Percentiles rank a stretch among this genome's conserved stretches.
Evolutionary conservation across 2,329 filamentous ascomycete genomes (phyloP).

Genomic region (Pseudogymnoascus sp.): DNA sequence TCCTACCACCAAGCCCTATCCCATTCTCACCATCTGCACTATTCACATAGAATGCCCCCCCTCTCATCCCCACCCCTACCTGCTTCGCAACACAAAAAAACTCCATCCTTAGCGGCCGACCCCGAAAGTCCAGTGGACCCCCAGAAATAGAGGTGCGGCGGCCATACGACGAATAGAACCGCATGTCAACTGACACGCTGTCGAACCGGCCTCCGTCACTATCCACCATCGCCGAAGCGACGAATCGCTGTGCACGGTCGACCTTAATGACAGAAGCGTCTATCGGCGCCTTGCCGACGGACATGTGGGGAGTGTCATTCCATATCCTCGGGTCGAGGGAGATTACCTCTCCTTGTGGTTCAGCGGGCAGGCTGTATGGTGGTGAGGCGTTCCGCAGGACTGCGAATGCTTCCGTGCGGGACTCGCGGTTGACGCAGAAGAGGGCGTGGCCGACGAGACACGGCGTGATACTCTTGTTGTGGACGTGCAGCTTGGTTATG

Average conservation of each 20-base stretch:
- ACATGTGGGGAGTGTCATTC: not conserved
- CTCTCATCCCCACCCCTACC: not conserved
- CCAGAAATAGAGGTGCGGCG: not conserved
- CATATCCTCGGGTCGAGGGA: not conserved
- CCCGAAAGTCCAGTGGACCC: not conserved
- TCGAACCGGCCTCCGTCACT: not conserved
- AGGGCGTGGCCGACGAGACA: not conserved
- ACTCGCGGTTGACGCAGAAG: not conserved
- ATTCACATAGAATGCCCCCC: not conserved
- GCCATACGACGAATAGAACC: not conserved
- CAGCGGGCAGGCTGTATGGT: not conserved
- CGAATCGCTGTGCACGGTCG: not conserved
- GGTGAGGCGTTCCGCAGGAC: not conserved
- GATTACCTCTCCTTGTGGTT: not conserved
- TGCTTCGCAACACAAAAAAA: not conserved
- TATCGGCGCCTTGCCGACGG: not conserved
- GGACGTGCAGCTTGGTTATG: not conserved
- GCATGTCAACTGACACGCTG: not conserved
- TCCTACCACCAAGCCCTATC: not conserved
- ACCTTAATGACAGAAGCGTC: not conserved
- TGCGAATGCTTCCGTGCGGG: not conserved
- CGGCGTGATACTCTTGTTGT: not conserved
- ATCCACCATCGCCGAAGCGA: not conserved
- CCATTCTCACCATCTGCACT: not conserved
- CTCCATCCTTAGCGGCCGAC: not conserved